These are phyloP conservation scores for Singerocomus inundabilis DNA, from an alignment of 1,284 basidiomycete genomes.

Conservation along the genomic window DNA sequence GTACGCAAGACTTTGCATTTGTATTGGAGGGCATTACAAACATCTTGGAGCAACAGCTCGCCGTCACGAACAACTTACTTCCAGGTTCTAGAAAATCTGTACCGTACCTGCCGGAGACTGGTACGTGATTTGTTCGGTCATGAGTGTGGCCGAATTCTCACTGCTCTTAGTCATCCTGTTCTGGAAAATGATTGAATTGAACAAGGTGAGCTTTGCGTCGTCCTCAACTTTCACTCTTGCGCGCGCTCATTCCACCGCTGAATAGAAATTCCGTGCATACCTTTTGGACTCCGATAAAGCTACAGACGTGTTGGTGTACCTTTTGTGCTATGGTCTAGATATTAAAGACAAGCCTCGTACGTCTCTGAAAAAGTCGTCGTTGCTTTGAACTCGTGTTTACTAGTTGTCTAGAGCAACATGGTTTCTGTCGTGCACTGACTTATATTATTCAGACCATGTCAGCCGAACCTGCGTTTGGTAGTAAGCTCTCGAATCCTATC, in stretches of 20 bases:
- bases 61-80: constrained; percentile 69
- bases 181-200: constrained; percentile 89
- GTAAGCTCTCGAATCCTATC: constrained; percentile 60
- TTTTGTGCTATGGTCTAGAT: constrained; percentile 79
- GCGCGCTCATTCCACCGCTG: constrained; percentile 3
- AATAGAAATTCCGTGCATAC: constrained; percentile 82
- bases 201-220: constrained; percentile 59
- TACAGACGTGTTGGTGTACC: constrained; percentile 72
- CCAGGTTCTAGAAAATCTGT: constrained; percentile 81
- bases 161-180: constrained; percentile 67
- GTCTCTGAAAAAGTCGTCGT: constrained; percentile 28
- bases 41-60: constrained; percentile 74
- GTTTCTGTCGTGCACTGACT: constrained; percentile 83
- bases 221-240: neutral
- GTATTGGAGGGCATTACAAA: constrained; percentile 71
- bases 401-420: constrained; percentile 71
- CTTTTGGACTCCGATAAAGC: constrained; percentile 78
- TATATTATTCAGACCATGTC: constrained; percentile 93
- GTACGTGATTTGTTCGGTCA: constrained; percentile 43
- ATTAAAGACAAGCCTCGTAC: constrained; percentile 87
- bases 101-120: constrained; percentile 77
- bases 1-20: constrained; percentile 83
- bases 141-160: constrained; percentile 11
- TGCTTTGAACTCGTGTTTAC: constrained; percentile 13
- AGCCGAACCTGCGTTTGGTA: constrained; percentile 76